phyloP scores from a whole-genome alignment of 2,329 filamentous ascomycete genomes.

The Microsporum ferrugineum region DNA sequence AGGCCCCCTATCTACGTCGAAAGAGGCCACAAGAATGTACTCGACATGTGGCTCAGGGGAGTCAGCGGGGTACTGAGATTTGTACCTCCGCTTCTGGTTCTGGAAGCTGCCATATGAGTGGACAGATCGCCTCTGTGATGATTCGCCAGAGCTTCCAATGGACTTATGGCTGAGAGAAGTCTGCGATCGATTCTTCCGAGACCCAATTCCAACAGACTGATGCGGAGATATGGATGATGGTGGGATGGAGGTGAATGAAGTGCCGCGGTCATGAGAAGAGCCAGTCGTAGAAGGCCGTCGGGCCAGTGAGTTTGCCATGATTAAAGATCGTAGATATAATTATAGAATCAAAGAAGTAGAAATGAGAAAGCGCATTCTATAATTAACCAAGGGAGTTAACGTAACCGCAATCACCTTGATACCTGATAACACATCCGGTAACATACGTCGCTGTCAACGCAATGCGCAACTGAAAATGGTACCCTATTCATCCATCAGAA shows the following conservation, averaged over 20 bases:
- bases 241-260: constrained; percentile 53
- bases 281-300: constrained; percentile 32
- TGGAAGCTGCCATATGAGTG: constrained; percentile 17
- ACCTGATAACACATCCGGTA: no score
- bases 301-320: constrained; percentile 29
- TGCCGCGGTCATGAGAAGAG: constrained; percentile 33
- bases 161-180: constrained; percentile 44
- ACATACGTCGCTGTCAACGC: not conserved
- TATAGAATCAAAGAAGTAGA: not conserved
- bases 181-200: constrained; percentile 49
- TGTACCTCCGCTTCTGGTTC: constrained; percentile 34
- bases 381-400: not conserved
- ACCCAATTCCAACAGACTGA: constrained; percentile 37
- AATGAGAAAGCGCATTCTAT: constrained; percentile 5
- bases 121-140: constrained; percentile 28
- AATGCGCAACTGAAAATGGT: not conserved
- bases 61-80: constrained; percentile 65
- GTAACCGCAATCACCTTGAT: not conserved
- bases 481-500: not conserved
- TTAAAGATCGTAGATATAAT: constrained; percentile 9
- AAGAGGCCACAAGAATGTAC: constrained; percentile 93
- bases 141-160: constrained; percentile 37
- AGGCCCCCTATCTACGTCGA: constrained; percentile 90
- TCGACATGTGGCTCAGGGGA: constrained; percentile 87
- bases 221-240: constrained; percentile 34